These are phyloP conservation scores for Solioccasus polychromus DNA, from an alignment of 768 basidiomycete species.

Conservation along the genomic window DNA sequence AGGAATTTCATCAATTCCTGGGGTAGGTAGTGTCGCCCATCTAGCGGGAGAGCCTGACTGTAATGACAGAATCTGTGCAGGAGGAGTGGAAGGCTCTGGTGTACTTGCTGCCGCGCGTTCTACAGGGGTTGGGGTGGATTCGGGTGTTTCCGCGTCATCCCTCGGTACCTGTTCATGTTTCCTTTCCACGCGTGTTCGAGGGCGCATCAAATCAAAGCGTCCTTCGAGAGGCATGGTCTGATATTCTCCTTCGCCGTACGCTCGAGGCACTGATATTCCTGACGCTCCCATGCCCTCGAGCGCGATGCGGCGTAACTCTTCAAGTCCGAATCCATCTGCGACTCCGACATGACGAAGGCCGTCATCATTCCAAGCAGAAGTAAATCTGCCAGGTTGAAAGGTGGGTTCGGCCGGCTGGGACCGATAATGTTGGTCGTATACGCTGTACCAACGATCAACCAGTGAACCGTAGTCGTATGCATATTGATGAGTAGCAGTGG, in stretches of 20 bases:
- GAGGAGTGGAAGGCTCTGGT: constrained; percentile 37
- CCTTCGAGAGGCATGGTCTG: constrained; percentile 82
- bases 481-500: constrained; percentile 30
- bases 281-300: constrained; percentile 28
- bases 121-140: constrained; percentile 9
- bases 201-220: constrained; percentile 81
- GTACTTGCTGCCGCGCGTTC: constrained; percentile 4
- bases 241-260: constrained; percentile 66
- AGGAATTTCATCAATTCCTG: constrained; percentile 59
- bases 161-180: constrained; percentile 1
- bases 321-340: constrained; percentile 35
- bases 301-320: constrained; percentile 37
- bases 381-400: constrained; percentile 57
- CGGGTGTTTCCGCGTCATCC: constrained; percentile 13
- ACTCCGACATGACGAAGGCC: neutral
- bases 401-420: constrained; percentile 44
- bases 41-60: constrained; percentile 34
- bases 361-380: constrained; percentile 71
- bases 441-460: constrained; percentile 85
- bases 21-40: constrained; percentile 58
- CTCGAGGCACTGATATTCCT: constrained; percentile 6
- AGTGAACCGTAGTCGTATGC: constrained; percentile 79
- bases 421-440: constrained; percentile 88
- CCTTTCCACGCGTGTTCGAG: constrained; percentile 25
- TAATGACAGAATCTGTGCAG: constrained; percentile 29